Evolutionary conservation across 148 eudicot genomes (phyloP), one percentile per base, ranked within the genome.

Genomic region (Camellia japonica): DNA sequence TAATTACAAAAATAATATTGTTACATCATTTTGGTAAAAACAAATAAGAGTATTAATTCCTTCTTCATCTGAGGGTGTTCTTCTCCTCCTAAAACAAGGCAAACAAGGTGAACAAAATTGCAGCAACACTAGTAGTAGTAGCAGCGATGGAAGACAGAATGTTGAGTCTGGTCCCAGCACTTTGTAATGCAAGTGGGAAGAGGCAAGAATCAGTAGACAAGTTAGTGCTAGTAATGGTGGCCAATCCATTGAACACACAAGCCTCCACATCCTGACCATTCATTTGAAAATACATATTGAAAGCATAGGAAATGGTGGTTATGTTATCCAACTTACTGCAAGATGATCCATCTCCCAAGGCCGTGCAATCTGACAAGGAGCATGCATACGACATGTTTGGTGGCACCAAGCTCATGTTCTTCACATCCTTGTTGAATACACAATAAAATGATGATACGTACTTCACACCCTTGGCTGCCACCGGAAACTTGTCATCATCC

Each of bases 201-300:
- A 85, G 73, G 51, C 96, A 92, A 0, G 69, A 43, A 0, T 72
- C 75, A 0, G 65, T 67, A 0, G 98, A 84, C 3, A 83, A 84
- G 68, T 94, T 87, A 0, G 46, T 30, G 2, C 13, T 15, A 10
- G 80, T 80, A 1, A 89, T 80, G 74, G 73, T 86, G 10, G 87
- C 98, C 74, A 89, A 79, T 11, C 98, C 97, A 0, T 86, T 65
- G 54, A 94, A 94, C 12, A 86, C 63, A 41, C 98, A 94, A 2
- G 94, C 85, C 68, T 81, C 83, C 0, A 88, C 89, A 58, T 84
- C 86, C 60, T 95, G 99, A 85, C 92, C 88, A 87, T 86, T 87
- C 19, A 89, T 90, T 54, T 96, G 99, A 68, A 83, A 96, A 78
- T 92, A 96, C 93, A 85, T 89, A 78, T 96, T 96, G 52, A 92